Base-by-base conservation (phyloP, 78 protist genomes). In the Protostelium mycophagum region DNA sequence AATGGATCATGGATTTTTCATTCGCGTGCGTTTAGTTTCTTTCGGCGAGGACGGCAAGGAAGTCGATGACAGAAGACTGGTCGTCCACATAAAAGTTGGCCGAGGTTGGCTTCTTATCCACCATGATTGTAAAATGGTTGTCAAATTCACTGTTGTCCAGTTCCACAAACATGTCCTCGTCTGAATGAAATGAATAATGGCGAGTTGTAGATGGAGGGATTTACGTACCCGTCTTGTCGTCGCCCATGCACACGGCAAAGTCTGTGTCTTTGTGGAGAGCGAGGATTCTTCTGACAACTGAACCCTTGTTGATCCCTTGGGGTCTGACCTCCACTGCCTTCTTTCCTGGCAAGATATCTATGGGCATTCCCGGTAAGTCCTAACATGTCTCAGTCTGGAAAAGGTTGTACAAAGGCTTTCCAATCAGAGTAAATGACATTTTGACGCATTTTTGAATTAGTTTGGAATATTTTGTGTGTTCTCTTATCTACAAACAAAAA, bases 281-380 rank as follows among this genome's bases (percentile, higher is more conserved):
- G 29, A 91, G 83, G 1, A 91, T 83, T 63, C 73, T 38, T 83
- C 89, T 91, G 0, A 91, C 91, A 5, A 91, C 89, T 23, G 87
- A 88, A 88, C 94, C 94, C 88, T 91, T 91, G 85, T 91, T 91
- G 5, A 91, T 85, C 83, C 94, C 94, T 0, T 86, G 38, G 86
- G 94, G 94, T 87, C 89, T 91, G 9, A 91, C 94, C 83, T 91
- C 94, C 35, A 91, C 89, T 29, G 94, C 94, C 38, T 91, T 91
- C 36, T 91, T 91, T 31, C 94, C 94, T 31, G 63, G 36, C 0
- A 91, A 34, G 34, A 91, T 88, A 35, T 91, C 94, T 37, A 91
- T 37, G 63, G 94, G 94, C 73, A 51, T 51, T 5, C 73, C 73
- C 73, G 73, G 73, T 25, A 51, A 16, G 16, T 51, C 73, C 73